phyloP scores from a whole-genome alignment of 1,284 basidiomycete species.

The Exobasidium rhododendri region DNA sequence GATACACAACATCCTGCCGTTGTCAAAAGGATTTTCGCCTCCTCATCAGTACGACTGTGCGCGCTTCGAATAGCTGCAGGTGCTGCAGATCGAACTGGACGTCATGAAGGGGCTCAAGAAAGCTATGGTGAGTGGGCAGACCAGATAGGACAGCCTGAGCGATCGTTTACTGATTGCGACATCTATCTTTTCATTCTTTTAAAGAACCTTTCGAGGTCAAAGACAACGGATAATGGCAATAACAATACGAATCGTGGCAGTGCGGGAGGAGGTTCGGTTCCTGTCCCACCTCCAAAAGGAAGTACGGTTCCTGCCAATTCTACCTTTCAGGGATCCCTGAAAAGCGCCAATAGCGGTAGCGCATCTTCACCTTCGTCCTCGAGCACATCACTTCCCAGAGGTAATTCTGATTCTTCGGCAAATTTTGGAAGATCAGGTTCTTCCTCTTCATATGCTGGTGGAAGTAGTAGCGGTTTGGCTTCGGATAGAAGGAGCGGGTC shows the following conservation, averaged over 20 bases:
- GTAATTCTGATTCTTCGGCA: not conserved
- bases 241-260: slow-evolving; percentile 29
- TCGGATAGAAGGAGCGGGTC: slow-evolving; percentile 25
- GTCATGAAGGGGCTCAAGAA: slow-evolving; percentile 55
- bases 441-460: not conserved
- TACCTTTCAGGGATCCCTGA: slow-evolving; percentile 41
- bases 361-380: slow-evolving; percentile 36
- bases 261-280: slow-evolving; percentile 31
- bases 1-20: too few species aligned
- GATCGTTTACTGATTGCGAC: too few species aligned
- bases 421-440: slow-evolving; percentile 8
- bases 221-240: slow-evolving; percentile 42
- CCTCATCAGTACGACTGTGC: not conserved
- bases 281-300: slow-evolving; percentile 44
- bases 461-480: not conserved
- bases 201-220: slow-evolving; percentile 51
- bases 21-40: too few species aligned
- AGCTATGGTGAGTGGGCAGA: slow-evolving; percentile 50
- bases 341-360: slow-evolving; percentile 20
- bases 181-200: not conserved
- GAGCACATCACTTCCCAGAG: slow-evolving; percentile 25
- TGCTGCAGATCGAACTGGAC: not conserved
- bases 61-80: not conserved
- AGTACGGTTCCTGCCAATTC: slow-evolving; percentile 34
- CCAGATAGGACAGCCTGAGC: too few species aligned